A percentile compares a stretch with the other conserved stretches of the same genome.
These are phyloP conservation scores for Phytopythium vexans DNA, from an alignment of 352 stramenopile genomes.

Conservation along the genomic window DNA sequence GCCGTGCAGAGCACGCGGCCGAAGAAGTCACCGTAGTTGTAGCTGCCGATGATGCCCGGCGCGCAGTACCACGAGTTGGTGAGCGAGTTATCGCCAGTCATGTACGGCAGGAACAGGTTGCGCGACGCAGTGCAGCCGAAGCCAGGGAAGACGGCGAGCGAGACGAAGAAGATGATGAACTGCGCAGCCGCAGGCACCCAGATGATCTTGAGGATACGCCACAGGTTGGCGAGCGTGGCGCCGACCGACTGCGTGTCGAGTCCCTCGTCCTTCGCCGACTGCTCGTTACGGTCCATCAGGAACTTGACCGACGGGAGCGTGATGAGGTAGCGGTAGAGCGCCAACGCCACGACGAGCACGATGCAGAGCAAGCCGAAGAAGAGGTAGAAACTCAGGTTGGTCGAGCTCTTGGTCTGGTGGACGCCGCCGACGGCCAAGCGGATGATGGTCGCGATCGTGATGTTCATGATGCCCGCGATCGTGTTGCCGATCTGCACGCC, in stretches of 20 bases:
- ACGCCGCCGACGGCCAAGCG: conserved; percentile 41
- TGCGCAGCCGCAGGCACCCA: conserved; percentile 41
- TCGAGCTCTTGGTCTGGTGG: conserved; percentile 30
- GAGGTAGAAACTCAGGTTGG: conserved; percentile 48
- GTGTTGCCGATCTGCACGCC: conserved; percentile 64
- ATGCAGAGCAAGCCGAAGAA: conserved; percentile 57
- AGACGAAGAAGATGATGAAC: conserved; percentile 63
- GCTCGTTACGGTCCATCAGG: conserved; percentile 47
- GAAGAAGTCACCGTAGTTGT: conserved; percentile 68
- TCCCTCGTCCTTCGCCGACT: conserved; percentile 23
- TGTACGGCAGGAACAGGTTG: conserved; percentile 30
- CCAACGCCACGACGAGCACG: conserved; percentile 39
- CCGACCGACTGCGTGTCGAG: conserved; percentile 22
- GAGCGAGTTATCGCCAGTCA: conserved; percentile 11
- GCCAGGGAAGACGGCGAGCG: conserved; percentile 43
- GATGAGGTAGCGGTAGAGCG: conserved; percentile 36
- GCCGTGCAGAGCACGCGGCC: conserved; percentile 44
- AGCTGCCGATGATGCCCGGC: conserved; percentile 49
- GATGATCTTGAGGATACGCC: conserved; percentile 47
- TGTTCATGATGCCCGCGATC: conserved; percentile 48
- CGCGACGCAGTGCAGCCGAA: conserved; percentile 43
- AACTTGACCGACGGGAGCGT: conserved; percentile 43
- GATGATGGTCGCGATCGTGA: conserved; percentile 52
- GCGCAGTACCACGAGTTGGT: conserved; percentile 41
- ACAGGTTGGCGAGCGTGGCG: conserved; percentile 33